Conservation (phyloP, 2,329 filamentous ascomycete species). For the Rutstroemia sp. region DNA sequence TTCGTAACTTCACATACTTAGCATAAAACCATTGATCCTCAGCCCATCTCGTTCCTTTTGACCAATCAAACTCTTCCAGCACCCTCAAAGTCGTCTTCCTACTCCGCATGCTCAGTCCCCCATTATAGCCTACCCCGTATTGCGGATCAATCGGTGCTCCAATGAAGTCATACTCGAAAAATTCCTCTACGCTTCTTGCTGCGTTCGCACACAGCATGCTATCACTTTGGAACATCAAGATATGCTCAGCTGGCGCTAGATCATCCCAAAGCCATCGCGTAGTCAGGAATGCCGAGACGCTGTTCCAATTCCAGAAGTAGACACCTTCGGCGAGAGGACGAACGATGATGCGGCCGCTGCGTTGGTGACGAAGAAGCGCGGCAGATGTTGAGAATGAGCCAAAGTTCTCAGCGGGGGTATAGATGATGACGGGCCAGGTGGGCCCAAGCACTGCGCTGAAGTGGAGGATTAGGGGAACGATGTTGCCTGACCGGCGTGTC, state of each 20-base stretch:
- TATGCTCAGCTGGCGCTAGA: constrained; percentile 28
- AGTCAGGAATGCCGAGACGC: constrained; percentile 32
- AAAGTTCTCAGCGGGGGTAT: constrained; percentile 29
- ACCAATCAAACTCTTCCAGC: constrained; percentile 25
- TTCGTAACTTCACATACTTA: constrained; percentile 13
- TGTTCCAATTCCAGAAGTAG: constrained; percentile 30
- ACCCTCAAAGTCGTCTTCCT: constrained; percentile 28
- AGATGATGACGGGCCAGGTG: constrained; percentile 38
- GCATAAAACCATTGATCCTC: constrained; percentile 29
- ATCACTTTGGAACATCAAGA: constrained; percentile 31
- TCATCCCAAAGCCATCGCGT: constrained; percentile 31
- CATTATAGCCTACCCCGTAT: constrained; percentile 30
- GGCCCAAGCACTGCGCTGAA: constrained; percentile 36
- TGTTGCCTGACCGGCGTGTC: constrained; percentile 27
- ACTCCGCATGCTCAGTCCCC: constrained; percentile 33
- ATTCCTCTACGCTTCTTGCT: constrained; percentile 29
- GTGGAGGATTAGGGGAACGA: constrained; percentile 34
- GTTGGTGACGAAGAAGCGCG: constrained; percentile 32
- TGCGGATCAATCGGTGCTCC: constrained; percentile 30
- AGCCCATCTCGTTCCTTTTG: constrained; percentile 17
- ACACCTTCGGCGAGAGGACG: constrained; percentile 31
- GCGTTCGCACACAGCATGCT: constrained; percentile 31
- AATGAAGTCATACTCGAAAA: constrained; percentile 31
- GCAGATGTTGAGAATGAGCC: constrained; percentile 29
- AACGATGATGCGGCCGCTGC: constrained; percentile 30